Conservation (phyloP, 805 yeast genomes). For the Hanseniaspora valbyensis region DNA sequence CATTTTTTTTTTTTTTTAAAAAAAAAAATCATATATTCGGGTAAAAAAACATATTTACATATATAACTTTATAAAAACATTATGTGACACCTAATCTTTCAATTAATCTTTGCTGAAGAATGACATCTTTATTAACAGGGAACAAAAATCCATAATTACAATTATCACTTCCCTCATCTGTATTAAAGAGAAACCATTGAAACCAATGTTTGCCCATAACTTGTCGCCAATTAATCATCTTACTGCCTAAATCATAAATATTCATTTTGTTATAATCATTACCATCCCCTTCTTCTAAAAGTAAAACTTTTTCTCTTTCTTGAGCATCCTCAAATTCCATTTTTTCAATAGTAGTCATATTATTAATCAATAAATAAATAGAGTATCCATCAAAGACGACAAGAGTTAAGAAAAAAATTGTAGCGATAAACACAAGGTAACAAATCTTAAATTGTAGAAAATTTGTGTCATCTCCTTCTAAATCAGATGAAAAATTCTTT, state of each 20-base stretch:
- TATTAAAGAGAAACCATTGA: conserved; percentile 65
- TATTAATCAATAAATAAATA: conserved; percentile 46
- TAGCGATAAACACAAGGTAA: conserved; percentile 44
- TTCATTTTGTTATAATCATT: conserved; percentile 44
- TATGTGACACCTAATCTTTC: conserved; percentile 22
- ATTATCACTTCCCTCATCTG: conserved; percentile 26
- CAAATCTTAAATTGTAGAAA: conserved; percentile 49
- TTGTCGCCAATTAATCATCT: conserved; percentile 45
- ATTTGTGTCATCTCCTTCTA: conserved; percentile 31
- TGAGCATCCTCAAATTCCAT: conserved; percentile 44
- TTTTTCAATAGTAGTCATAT: conserved; percentile 74
- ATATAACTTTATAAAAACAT: no score
- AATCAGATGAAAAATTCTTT: conserved; percentile 38
- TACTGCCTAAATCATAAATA: conserved; percentile 62
- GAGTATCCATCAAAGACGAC: conserved; percentile 47
- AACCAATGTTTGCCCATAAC: conserved; percentile 60
- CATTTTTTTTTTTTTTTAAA: no score
- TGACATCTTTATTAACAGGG: conserved; percentile 33
- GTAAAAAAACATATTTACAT: no score
- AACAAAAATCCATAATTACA: conserved; percentile 43
- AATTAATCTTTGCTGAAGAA: conserved; percentile 25
- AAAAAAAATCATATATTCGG: no score
- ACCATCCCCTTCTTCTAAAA: conserved; percentile 19
- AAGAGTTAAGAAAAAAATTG: conserved; percentile 47
- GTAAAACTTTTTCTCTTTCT: conserved; percentile 31